Evolutionary conservation across 2,329 filamentous ascomycete genomes (phyloP).

Genomic region (Celoporthe dispersa): DNA sequence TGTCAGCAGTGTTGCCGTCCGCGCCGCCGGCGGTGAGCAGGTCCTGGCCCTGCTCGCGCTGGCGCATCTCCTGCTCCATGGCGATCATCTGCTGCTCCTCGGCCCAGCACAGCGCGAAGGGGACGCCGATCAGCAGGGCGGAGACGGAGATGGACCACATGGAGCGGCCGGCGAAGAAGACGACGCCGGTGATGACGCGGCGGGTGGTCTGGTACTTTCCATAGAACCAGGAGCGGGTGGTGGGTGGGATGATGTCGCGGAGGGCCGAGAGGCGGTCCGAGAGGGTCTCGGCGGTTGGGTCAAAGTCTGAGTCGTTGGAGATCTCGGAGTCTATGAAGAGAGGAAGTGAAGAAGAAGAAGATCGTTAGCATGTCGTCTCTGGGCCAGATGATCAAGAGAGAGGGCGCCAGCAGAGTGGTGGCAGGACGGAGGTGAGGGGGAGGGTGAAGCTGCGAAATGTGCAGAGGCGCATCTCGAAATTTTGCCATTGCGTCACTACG

Average conservation of each 20-base stretch:
- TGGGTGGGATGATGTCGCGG: slow-evolving; percentile 76
- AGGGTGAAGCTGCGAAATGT: slow-evolving; percentile 8
- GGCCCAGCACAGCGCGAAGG: slow-evolving; percentile 88
- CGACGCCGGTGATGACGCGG: slow-evolving; percentile 61
- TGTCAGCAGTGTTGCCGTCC: slow-evolving; percentile 50
- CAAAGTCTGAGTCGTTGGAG: slow-evolving; percentile 77
- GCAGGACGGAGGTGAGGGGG: slow-evolving; percentile 5
- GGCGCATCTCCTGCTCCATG: slow-evolving; percentile 97
- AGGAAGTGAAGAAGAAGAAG: not conserved
- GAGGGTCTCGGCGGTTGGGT: slow-evolving; percentile 62
- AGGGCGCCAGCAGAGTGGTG: not conserved
- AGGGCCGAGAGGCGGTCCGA: slow-evolving; percentile 73
- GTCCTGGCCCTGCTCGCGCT: slow-evolving; percentile 90
- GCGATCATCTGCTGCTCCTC: slow-evolving; percentile 97
- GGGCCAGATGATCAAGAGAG: not conserved
- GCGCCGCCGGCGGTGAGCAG: slow-evolving; percentile 55
- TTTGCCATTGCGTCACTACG: slow-evolving; percentile 28
- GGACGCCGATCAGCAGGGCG: slow-evolving; percentile 86
- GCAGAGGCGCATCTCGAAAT: slow-evolving; percentile 20
- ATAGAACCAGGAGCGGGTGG: slow-evolving; percentile 70
- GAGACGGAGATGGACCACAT: slow-evolving; percentile 91
- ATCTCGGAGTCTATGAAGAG: slow-evolving; percentile 72
- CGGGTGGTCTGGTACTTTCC: slow-evolving; percentile 61
- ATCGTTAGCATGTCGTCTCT: slow-evolving; percentile 13
- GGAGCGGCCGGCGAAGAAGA: slow-evolving; percentile 79